A percentile compares a stretch with the other conserved stretches of the same genome.
phyloP scores from a whole-genome alignment of 2,329 filamentous ascomycete genomes.

The Fusarium gaditjirri region DNA sequence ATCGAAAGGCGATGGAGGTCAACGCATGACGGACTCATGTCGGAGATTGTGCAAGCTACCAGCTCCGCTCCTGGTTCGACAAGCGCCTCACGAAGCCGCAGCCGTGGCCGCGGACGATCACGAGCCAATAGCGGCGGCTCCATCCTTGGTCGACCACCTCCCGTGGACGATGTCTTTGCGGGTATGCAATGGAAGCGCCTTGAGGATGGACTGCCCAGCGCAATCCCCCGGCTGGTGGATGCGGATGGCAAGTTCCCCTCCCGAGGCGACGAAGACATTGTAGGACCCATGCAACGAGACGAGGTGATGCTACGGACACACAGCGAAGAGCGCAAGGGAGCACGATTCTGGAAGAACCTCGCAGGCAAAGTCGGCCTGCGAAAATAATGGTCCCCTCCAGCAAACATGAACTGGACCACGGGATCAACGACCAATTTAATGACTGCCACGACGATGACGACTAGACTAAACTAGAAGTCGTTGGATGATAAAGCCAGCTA shows the following conservation, averaged over 20 bases:
- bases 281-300: constrained; percentile 85
- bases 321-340: constrained; percentile 57
- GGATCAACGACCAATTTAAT: constrained; percentile 35
- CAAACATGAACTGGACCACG: constrained; percentile 9
- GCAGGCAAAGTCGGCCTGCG: constrained; percentile 57
- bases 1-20: constrained; percentile 80
- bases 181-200: constrained; percentile 58
- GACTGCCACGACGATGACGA: constrained; percentile 40
- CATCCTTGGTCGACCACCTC: constrained; percentile 48
- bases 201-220: constrained; percentile 68
- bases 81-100: constrained; percentile 51
- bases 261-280: constrained; percentile 90
- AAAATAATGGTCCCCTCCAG: constrained; percentile 35
- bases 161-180: constrained; percentile 53
- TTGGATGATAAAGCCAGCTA: constrained; percentile 28
- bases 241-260: constrained; percentile 87
- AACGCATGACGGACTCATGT: constrained; percentile 73
- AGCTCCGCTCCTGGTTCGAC: constrained; percentile 42
- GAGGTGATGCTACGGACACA: constrained; percentile 61
- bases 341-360: constrained; percentile 61
- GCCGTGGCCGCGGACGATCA: constrained; percentile 52
- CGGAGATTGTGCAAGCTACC: constrained; percentile 57
- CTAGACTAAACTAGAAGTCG: constrained; percentile 37
- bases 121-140: constrained; percentile 57
- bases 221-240: constrained; percentile 75